Base-by-base conservation (phyloP, 306 rosid genomes). In the Rosa chinensis region DNA sequence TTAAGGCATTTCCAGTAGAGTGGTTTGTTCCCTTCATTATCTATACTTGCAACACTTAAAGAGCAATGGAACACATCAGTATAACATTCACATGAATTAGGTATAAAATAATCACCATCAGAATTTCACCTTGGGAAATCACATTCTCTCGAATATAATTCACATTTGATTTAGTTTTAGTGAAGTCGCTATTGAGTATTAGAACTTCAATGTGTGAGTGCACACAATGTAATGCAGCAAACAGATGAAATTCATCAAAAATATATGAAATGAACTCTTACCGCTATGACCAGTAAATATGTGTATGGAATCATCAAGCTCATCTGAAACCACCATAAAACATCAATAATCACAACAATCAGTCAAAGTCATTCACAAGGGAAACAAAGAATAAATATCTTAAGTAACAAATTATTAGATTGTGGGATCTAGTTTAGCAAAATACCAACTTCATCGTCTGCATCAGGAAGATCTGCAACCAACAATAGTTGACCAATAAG, bases 271-370 rank as follows among this genome's bases (percentile, higher is more conserved):
- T n/a, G 44, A 45, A 13, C 45, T 16, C 71, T 84, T 79, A 94
- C 99, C 98, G 1, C 72, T 84, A 79, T 95, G 99, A 50, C 95
- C 98, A 7, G 95, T 91, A 86, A 92, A 95, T 39, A 72, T 88
- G 82, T 95, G 98, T 44, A 85, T 52, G 18, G 93, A 89, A 83
- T 95, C 94, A 84, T 91, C 95, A 8, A 62, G 78, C 78, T 87
- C 97, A 71, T 91, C 98, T 89, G 91, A 66, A 90, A 76, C 63
- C 8, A 83, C 35, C 52, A 67, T 37, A 58, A 70, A 84, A 5
- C 37, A 84, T 20, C 16, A 84, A 63, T n/a, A 14, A 80, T 21
- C 70, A 76, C 21, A 75, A 63, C 59, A 76, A 47, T 55, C 74
- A 55, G 61, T 75, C 44, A 39, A 44, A 64, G 14, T 8, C 9